Percentiles rank a stretch among this genome's conserved stretches.
These are phyloP conservation scores for Aspergillus hiratsukae DNA, from an alignment of 2,329 filamentous ascomycete genomes.

Conservation along the genomic window DNA sequence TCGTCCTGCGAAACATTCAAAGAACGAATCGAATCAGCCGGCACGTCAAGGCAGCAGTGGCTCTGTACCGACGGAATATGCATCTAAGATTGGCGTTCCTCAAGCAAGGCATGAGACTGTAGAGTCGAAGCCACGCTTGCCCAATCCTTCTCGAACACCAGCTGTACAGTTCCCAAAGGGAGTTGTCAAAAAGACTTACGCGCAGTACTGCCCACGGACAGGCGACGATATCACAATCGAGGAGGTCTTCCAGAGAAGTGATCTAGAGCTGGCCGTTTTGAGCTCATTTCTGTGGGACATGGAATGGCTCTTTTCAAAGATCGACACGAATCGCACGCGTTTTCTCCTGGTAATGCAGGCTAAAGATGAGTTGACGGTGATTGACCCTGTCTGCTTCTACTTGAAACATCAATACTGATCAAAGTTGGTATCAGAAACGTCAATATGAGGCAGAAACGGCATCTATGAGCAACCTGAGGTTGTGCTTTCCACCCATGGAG, in stretches of 20 bases:
- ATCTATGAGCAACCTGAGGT: constrained; percentile 51
- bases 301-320: constrained; percentile 70
- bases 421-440: constrained; percentile 25
- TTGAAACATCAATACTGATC: neutral
- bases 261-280: constrained; percentile 71
- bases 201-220: constrained; percentile 55
- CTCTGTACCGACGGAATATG: neutral
- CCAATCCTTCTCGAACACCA: constrained; percentile 15
- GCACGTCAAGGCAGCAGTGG: constrained; percentile 1
- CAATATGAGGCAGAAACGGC: constrained; percentile 38
- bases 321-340: constrained; percentile 58
- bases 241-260: constrained; percentile 71
- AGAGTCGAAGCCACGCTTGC: neutral
- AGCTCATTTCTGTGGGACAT: constrained; percentile 86
- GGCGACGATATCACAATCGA: constrained; percentile 79
- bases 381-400: constrained; percentile 1
- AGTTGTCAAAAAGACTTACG: constrained; percentile 77
- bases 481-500: constrained; percentile 79
- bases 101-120: neutral
- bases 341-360: constrained; percentile 62
- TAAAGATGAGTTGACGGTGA: constrained; percentile 45
- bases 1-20: constrained; percentile 22
- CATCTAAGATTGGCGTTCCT: neutral
- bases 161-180: constrained; percentile 53
- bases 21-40: constrained; percentile 6